Percentiles rank a stretch among this genome's conserved stretches.
These are phyloP conservation scores for Piromyces sp. DNA, from an alignment of 192 early-diverging fungal species.

Conservation along the genomic window DNA sequence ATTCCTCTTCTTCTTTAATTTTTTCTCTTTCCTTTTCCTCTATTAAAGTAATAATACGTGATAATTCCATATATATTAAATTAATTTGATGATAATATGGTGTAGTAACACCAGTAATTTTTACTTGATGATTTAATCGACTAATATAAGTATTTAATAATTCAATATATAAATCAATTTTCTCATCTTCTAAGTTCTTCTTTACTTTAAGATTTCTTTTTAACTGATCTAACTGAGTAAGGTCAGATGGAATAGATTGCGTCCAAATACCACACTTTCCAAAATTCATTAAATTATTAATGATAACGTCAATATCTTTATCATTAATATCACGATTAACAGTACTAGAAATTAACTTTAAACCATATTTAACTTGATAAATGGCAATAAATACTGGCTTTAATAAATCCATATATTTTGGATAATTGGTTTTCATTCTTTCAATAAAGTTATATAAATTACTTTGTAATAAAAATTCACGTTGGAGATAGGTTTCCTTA, in stretches of 20 bases:
- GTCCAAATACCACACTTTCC: neutral
- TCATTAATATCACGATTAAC: neutral
- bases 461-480: slow-evolving; percentile 49
- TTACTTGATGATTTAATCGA: neutral
- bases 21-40: slow-evolving; percentile 1
- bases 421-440: slow-evolving; percentile 45
- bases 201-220: neutral
- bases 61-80: slow-evolving; percentile 3
- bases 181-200: neutral
- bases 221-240: neutral
- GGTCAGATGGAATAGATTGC: neutral
- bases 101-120: neutral
- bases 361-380: slow-evolving; percentile 56
- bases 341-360: slow-evolving; percentile 28
- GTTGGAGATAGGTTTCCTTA: slow-evolving; percentile 10
- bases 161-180: neutral
- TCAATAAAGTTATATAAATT: slow-evolving; percentile 45
- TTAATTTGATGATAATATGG: neutral
- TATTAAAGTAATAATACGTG: neutral
- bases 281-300: neutral
- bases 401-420: slow-evolving; percentile 54
- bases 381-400: slow-evolving; percentile 50
- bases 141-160: neutral
- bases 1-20: slow-evolving; percentile 8
- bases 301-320: neutral